Evolutionary conservation across 139 green algal species (phyloP).

Genomic region (Chlamydomonas sp.): DNA sequence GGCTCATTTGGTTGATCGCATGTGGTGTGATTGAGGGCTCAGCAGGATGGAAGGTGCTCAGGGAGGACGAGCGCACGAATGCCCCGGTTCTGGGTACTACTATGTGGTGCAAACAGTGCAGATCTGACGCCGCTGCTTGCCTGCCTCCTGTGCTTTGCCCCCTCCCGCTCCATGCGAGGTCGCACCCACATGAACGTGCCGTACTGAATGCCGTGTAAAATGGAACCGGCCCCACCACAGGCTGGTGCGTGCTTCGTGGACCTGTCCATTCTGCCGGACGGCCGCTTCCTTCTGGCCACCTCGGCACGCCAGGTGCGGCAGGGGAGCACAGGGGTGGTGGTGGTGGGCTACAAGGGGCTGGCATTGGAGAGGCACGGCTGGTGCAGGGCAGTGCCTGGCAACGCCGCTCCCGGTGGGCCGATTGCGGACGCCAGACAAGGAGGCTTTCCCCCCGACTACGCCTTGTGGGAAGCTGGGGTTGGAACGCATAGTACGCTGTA

Average conservation of each 20-base stretch:
- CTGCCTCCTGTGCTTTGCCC: neutral
- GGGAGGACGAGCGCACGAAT: neutral
- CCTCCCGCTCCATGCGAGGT: too few relatives aligned
- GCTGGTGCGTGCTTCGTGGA: slow-evolving; percentile 12
- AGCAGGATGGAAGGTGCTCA: neutral
- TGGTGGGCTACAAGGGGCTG: neutral
- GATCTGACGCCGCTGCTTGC: neutral
- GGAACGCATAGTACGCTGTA: too few relatives aligned
- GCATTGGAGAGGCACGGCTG: too few relatives aligned
- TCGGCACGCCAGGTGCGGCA: slow-evolving; percentile 17
- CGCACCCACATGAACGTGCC: too few relatives aligned
- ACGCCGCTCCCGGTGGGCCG: too few relatives aligned
- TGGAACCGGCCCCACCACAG: neutral
- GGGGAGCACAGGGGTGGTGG: neutral
- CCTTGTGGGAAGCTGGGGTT: too few relatives aligned
- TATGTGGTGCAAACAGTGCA: neutral
- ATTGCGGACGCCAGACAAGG: too few relatives aligned
- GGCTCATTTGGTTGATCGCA: neutral
- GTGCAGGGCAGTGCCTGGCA: too few relatives aligned
- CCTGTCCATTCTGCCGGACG: slow-evolving; percentile 20
- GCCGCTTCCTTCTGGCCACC: slow-evolving; percentile 35
- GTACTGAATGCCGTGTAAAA: too few relatives aligned
- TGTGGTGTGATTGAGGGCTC: too few relatives aligned
- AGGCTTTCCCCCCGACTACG: too few relatives aligned
- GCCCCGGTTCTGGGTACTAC: too few relatives aligned